Evolutionary conservation across 495 filamentous ascomycete genomes (phyloP).

Genomic region (Xylaria longipes): DNA sequence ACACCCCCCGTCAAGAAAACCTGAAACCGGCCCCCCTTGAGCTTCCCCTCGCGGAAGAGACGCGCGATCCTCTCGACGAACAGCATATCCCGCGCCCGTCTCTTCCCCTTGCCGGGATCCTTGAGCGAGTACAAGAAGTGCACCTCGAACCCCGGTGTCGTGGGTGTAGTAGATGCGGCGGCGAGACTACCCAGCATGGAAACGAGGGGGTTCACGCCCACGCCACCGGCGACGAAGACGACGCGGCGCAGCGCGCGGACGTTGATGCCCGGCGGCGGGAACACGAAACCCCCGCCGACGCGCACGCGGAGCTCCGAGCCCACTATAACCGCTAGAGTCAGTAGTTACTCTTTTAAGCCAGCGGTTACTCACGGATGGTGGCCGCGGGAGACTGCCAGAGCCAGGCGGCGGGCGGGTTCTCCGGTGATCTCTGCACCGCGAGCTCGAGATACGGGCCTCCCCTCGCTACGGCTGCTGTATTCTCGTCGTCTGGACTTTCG

Average conservation of each 20-base stretch:
- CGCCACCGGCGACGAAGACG: constrained; percentile 80
- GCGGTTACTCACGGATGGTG: no score
- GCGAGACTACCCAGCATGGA: constrained; percentile 52
- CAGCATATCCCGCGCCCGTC: constrained; percentile 38
- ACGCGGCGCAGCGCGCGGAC: constrained; percentile 55
- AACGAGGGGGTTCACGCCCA: constrained; percentile 77
- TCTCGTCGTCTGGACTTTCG: background rate
- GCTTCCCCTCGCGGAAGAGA: constrained; percentile 39
- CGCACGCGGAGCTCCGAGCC: constrained; percentile 66
- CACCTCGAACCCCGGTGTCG: constrained; percentile 34
- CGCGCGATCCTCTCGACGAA: constrained; percentile 52
- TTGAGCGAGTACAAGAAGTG: constrained; percentile 50
- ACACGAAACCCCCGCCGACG: constrained; percentile 82
- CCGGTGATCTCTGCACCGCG: constrained; percentile 69
- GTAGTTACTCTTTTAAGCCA: no score
- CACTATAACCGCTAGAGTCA: no score
- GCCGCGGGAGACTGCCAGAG: constrained; percentile 30
- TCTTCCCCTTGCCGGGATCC: constrained; percentile 27
- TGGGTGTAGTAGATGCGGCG: constrained; percentile 11
- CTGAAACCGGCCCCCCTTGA: constrained; percentile 39
- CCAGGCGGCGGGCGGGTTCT: constrained; percentile 74
- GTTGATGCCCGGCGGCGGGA: constrained; percentile 64
- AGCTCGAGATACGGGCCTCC: constrained; percentile 66
- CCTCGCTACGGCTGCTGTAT: background rate
- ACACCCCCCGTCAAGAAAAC: constrained; percentile 42